These are phyloP conservation scores for Canariomyces notabilis DNA, from an alignment of 2,329 filamentous ascomycete species.

Conservation along the genomic window DNA sequence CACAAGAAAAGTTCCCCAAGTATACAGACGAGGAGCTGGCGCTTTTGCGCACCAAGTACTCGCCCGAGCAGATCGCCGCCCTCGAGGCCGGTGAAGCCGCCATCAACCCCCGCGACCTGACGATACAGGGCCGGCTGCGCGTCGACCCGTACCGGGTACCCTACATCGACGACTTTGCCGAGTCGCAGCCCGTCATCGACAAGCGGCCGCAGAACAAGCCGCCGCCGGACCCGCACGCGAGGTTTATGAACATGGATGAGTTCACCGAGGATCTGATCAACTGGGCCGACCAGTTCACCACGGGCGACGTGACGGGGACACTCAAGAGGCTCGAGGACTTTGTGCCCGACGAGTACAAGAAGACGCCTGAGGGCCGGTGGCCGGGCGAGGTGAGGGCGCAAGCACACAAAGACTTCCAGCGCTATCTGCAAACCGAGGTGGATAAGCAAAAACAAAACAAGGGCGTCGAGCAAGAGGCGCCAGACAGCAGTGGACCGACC, in stretches of 20 bases:
- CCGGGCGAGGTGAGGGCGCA: slow-evolving; percentile 23
- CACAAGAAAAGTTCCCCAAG: slow-evolving; percentile 48
- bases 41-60: slow-evolving; percentile 63
- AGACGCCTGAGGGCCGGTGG: slow-evolving; percentile 25
- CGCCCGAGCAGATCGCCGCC: slow-evolving; percentile 72
- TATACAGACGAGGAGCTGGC: slow-evolving; percentile 65
- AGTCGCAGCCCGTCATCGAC: slow-evolving; percentile 73
- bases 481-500: slow-evolving; percentile 16
- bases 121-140: slow-evolving; percentile 66
- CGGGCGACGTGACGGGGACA: slow-evolving; percentile 27
- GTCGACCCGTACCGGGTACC: slow-evolving; percentile 66
- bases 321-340: slow-evolving; percentile 38
- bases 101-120: slow-evolving; percentile 69
- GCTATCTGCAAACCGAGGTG: slow-evolving; percentile 21
- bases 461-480: slow-evolving; percentile 28
- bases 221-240: slow-evolving; percentile 51
- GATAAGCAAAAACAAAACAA: slow-evolving; percentile 23
- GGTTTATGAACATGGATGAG: slow-evolving; percentile 59
- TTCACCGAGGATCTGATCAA: slow-evolving; percentile 53
- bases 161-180: slow-evolving; percentile 79
- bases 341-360: slow-evolving; percentile 26
- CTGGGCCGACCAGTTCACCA: slow-evolving; percentile 34
- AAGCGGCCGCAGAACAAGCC: slow-evolving; percentile 49
- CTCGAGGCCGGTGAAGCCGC: slow-evolving; percentile 75
- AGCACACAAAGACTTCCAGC: slow-evolving; percentile 26